Evolutionary conservation across 805 yeast genomes (phyloP).

Genomic region (Ogataea nonfermentans): DNA sequence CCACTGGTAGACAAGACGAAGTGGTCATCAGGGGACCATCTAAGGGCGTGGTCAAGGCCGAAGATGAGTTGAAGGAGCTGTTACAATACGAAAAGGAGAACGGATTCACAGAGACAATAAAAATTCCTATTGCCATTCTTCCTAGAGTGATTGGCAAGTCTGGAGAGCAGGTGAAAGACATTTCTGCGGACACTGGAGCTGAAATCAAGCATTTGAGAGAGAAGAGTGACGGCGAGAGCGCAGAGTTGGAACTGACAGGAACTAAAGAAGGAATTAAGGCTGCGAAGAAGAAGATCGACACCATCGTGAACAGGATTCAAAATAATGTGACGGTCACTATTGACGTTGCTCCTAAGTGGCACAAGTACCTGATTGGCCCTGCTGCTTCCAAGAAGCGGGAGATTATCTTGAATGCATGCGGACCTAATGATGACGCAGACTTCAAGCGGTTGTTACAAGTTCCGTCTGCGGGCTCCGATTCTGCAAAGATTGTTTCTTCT

Average conservation of each 20-base stretch:
- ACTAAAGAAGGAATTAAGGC: conserved; percentile 70
- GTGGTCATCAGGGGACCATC: conserved; percentile 84
- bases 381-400: conserved; percentile 72
- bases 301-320: conserved; percentile 61
- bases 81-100: conserved; percentile 84
- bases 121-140: conserved; percentile 71
- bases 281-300: conserved; percentile 62
- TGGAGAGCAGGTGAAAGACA: conserved; percentile 80
- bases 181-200: conserved; percentile 67
- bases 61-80: conserved; percentile 79
- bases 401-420: conserved; percentile 78
- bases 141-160: conserved; percentile 85
- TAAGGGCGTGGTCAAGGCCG: conserved; percentile 78
- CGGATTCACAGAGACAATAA: conserved; percentile 62
- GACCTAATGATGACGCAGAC: conserved; percentile 48
- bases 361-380: conserved; percentile 73
- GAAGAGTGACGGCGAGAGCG: conserved; percentile 45
- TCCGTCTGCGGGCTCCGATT: conserved; percentile 65
- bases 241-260: conserved; percentile 73
- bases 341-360: conserved; percentile 70
- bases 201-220: conserved; percentile 48
- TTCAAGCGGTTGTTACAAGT: conserved; percentile 59
- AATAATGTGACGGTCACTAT: conserved; percentile 58
- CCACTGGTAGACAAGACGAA: conserved; percentile 52
- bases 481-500: conserved; percentile 56